These are phyloP conservation scores for Xylaria flabelliformis DNA, from an alignment of 495 filamentous ascomycete species.

Conservation along the genomic window DNA sequence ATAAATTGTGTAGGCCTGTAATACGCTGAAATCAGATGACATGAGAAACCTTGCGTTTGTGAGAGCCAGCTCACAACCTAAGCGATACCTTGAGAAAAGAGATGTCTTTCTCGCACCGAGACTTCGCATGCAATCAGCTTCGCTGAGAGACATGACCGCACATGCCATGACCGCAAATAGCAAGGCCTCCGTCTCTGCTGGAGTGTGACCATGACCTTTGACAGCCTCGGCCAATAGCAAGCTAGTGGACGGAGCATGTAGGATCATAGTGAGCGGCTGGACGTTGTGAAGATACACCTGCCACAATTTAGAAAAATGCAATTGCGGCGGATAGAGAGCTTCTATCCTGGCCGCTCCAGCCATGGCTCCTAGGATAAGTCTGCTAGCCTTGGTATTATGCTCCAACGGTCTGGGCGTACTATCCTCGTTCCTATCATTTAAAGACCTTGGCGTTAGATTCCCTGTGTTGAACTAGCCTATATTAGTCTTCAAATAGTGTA, in stretches of 20 bases:
- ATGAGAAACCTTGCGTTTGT: neutral
- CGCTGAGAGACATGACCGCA: neutral
- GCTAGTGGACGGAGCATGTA: conserved; percentile 3
- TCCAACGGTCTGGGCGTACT: neutral
- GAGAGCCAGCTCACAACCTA: neutral
- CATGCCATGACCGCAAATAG: conserved; percentile 5
- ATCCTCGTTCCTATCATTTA: neutral
- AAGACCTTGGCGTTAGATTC: neutral
- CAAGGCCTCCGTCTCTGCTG: neutral
- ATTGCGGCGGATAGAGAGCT: neutral
- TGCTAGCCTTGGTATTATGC: neutral
- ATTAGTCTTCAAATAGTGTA: neutral
- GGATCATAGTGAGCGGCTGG: neutral
- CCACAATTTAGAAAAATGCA: neutral
- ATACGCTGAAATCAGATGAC: neutral
- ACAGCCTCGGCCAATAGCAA: neutral
- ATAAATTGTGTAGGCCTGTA: conserved; percentile 5
- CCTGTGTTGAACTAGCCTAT: conserved; percentile 8
- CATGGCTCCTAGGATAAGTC: neutral
- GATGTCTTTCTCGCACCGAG: neutral
- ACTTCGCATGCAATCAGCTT: neutral
- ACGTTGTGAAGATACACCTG: neutral
- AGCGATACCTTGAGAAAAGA: conserved; percentile 1
- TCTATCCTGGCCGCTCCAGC: neutral
- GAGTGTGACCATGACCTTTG: neutral